Evolutionary conservation across 768 basidiomycete genomes (phyloP).

Genomic region (Myochromella boudieri): DNA sequence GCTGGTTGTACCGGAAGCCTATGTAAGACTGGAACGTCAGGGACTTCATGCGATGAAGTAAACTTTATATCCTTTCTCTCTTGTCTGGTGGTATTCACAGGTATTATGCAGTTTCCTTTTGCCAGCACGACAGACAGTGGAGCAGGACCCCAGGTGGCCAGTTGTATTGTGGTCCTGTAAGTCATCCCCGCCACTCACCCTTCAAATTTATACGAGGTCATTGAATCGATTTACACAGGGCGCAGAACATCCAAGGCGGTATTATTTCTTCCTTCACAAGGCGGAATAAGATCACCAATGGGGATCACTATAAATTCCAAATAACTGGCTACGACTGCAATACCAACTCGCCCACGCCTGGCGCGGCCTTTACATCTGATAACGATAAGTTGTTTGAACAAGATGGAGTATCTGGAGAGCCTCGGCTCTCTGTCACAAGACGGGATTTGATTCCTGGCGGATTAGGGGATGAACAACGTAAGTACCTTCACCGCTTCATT

Average conservation of each 20-base stretch:
- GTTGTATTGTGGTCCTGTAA: constrained; percentile 13
- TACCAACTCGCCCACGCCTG: background rate
- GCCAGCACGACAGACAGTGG: constrained; percentile 17
- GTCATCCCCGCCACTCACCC: background rate
- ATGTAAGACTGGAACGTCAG: constrained; percentile 4
- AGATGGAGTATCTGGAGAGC: background rate
- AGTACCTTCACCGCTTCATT: background rate
- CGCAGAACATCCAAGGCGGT: constrained; percentile 16
- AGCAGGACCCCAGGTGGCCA: constrained; percentile 8
- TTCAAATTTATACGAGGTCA: background rate
- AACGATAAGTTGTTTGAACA: background rate
- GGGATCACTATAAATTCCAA: constrained; percentile 8
- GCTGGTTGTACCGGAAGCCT: constrained; percentile 9
- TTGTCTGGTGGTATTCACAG: background rate
- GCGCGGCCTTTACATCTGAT: background rate
- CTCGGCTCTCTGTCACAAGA: background rate
- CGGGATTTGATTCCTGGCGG: constrained; percentile 12
- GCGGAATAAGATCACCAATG: background rate
- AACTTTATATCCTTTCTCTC: background rate
- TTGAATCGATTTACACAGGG: background rate
- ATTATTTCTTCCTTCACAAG: constrained; percentile 14
- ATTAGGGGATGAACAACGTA: constrained; percentile 7
- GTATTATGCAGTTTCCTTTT: constrained; percentile 10
- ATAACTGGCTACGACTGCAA: constrained; percentile 10
- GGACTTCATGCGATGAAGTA: constrained; percentile 12